Base-by-base conservation (phyloP, 768 basidiomycete genomes). In the Tricholoma saponaceum region DNA sequence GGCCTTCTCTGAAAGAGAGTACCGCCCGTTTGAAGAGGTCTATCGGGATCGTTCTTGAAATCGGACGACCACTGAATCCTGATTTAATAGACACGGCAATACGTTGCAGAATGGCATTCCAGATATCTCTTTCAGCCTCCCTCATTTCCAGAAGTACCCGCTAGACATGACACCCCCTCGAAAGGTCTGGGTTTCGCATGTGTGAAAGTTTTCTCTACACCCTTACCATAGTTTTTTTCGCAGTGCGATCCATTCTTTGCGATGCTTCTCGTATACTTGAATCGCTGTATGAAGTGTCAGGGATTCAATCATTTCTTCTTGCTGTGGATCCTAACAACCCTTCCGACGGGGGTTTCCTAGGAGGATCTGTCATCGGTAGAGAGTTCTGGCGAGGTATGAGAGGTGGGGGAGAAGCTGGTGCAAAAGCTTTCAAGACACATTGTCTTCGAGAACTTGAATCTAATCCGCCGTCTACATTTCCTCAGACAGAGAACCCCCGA, bases 321-420 rank as follows among this genome's bases (percentile, higher is more conserved):
- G 82, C 82, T 1, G 79, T 88, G 25, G 79, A 86, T 61, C 82
- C 84, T 4, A 61, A 62, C 13, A 75, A 81, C 60, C 62, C 72
- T 12, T 58, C 68, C 0, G 81, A 83, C 63, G 69, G 70, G 26
- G 83, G 84, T 0, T 88, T 87, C 68, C 72, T 89, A 5, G 87
- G 87, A 7, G 87, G 87, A 4, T 82, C 85, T 1, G 44, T 80
- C 3, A 62, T 73, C 7, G 87, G 86, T 5, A 76, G 85, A 39
- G 85, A 87, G 57, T 89, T 85, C 60, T 89, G 86, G 85, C 74
- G 84, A 18, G 78, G 80, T 12, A 66, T 86, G 56, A 71, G 86
- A 54, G 76, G 79, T 13, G 85, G 87, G 3, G 86, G 86, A 8
- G 77, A 79, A 10, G 64, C 73, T 10, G 87, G 87, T 3, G 83